Conservation (phyloP, 441 rosid genomes). For the Pelargonium citronellum region DNA sequence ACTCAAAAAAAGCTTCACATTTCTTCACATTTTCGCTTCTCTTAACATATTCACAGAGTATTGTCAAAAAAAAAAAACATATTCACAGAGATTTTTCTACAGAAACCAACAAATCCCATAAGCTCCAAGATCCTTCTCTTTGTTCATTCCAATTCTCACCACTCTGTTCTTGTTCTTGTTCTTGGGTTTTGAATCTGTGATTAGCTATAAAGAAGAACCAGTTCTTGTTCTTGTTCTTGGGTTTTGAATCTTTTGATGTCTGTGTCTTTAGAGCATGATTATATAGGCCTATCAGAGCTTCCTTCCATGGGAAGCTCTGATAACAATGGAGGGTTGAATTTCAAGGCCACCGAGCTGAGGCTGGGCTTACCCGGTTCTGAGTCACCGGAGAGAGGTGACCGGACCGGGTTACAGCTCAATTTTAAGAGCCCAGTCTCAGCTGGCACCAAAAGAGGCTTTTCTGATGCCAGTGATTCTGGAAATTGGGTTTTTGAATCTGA, state of each 20-base stretch:
- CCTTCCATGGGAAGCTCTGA: slow-evolving; percentile 50
- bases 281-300: slow-evolving; percentile 50
- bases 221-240: slow-evolving; percentile 7
- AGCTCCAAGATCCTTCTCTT: neutral
- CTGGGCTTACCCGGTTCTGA: slow-evolving; percentile 77
- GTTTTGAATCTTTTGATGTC: slow-evolving; percentile 32
- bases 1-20: neutral
- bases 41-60: neutral
- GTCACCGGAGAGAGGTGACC: slow-evolving; percentile 46
- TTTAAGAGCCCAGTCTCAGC: slow-evolving; percentile 39
- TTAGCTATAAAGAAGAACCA: neutral
- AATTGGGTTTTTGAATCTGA: slow-evolving; percentile 50
- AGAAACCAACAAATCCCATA: neutral
- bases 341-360: slow-evolving; percentile 70
- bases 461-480: slow-evolving; percentile 48
- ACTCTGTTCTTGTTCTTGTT: slow-evolving; percentile 7
- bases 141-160: slow-evolving; percentile 1
- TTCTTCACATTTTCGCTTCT: neutral
- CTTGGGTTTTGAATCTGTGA: slow-evolving; percentile 11
- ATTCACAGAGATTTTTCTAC: neutral
- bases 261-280: slow-evolving; percentile 47
- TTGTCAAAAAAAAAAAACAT: too few relatives aligned
- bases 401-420: slow-evolving; percentile 3
- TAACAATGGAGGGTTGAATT: slow-evolving; percentile 32
- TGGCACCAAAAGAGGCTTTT: slow-evolving; percentile 60